phyloP scores from a whole-genome alignment of 805 yeast species.

The Starmerella asiatica region DNA sequence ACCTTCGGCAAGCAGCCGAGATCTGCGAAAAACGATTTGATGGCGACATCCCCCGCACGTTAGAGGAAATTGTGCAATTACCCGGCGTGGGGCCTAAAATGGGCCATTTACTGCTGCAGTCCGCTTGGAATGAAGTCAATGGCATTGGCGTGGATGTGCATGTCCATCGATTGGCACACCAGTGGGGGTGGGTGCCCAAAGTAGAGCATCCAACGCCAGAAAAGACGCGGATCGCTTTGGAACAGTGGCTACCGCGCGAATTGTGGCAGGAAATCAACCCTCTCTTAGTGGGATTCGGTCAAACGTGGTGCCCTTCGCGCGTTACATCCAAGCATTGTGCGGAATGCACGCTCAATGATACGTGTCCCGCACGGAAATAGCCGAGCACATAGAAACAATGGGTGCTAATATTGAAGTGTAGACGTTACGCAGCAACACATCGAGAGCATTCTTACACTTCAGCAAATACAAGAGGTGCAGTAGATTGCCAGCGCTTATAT shows the following conservation, averaged over 20 bases:
- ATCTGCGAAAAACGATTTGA: constrained; percentile 37
- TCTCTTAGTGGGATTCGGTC: constrained; percentile 84
- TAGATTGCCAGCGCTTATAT: too few species aligned
- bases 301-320: constrained; percentile 64
- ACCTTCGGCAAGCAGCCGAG: constrained; percentile 47
- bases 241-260: constrained; percentile 58
- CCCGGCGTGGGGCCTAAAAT: constrained; percentile 96
- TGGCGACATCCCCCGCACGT: constrained; percentile 61
- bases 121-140: constrained; percentile 57
- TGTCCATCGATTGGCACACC: constrained; percentile 60
- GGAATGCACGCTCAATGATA: constrained; percentile 6
- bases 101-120: constrained; percentile 71
- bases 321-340: constrained; percentile 3
- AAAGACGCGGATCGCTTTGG: constrained; percentile 50
- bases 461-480: too few species aligned
- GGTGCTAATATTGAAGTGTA: too few species aligned
- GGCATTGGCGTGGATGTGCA: constrained; percentile 97
- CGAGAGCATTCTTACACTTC: too few species aligned
- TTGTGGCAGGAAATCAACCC: constrained; percentile 82
- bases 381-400: too few species aligned
- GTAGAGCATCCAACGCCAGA: constrained; percentile 52
- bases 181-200: constrained; percentile 63
- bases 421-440: too few species aligned
- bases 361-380: constrained; percentile 10
- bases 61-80: constrained; percentile 48